These are phyloP conservation scores for Dinochytrium kinnereticum DNA, from an alignment of 371 early-diverging fungal genomes.

Conservation along the genomic window DNA sequence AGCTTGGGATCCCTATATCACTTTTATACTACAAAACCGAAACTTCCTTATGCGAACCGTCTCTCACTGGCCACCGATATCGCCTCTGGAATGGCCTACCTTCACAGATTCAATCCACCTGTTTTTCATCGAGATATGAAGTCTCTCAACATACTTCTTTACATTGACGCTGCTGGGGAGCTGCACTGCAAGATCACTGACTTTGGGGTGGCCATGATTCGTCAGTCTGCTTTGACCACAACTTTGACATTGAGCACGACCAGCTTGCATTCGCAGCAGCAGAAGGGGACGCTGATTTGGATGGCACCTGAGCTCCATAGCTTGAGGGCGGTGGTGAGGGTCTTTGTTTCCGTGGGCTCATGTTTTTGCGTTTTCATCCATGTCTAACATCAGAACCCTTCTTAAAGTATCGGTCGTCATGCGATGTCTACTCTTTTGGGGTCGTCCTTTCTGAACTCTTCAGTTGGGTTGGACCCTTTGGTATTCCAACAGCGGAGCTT, in stretches of 20 bases:
- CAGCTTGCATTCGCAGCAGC: too few species aligned
- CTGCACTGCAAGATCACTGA: slow-evolving; percentile 31
- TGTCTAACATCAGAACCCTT: too few species aligned
- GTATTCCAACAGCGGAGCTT: slow-evolving; percentile 2
- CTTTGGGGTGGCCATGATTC: slow-evolving; percentile 32
- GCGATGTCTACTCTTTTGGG: slow-evolving; percentile 31
- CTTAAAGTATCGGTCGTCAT: slow-evolving; percentile 1
- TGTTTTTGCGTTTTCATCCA: too few species aligned
- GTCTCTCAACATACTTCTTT: slow-evolving; percentile 23
- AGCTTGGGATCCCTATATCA: neutral
- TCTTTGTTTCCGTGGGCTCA: neutral
- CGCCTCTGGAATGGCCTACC: neutral
- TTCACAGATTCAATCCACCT: neutral
- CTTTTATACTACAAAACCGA: neutral
- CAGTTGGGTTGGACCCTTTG: slow-evolving; percentile 31
- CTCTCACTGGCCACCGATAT: neutral
- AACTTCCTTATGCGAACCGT: neutral
- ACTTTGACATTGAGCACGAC: neutral
- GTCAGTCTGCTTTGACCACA: neutral
- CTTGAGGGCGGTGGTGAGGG: slow-evolving; percentile 22
- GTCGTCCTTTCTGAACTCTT: slow-evolving; percentile 35
- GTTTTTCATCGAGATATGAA: slow-evolving; percentile 36
- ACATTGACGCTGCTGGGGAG: slow-evolving; percentile 7
- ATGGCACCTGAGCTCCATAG: slow-evolving; percentile 32
- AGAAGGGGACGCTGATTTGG: slow-evolving; percentile 32